Evolutionary conservation across 2,329 filamentous ascomycete genomes (phyloP).

Genomic region (Exophiala lecanii-corni): DNA sequence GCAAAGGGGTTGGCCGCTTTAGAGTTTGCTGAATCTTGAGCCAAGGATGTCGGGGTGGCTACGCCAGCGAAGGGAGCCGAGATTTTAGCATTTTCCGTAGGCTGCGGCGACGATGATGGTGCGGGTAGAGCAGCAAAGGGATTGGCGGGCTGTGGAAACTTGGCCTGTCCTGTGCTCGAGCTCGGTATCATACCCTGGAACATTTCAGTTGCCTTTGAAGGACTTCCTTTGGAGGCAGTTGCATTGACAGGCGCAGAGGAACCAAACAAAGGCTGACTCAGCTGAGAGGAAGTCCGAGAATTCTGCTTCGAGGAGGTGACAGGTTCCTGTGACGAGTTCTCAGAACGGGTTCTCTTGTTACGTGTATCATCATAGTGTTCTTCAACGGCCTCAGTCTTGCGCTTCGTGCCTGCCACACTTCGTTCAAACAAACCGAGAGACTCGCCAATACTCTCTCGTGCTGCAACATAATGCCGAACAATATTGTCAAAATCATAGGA

Average conservation of each 20-base stretch:
- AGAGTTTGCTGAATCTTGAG: no score
- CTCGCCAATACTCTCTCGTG: conserved; percentile 35
- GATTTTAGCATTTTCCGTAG: neutral
- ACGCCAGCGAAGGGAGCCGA: neutral
- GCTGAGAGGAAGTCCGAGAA: no score
- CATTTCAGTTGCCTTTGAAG: neutral
- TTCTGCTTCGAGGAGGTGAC: neutral
- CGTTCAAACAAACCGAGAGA: conserved; percentile 29
- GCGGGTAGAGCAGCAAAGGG: neutral
- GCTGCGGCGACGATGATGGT: neutral
- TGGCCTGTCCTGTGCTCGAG: neutral
- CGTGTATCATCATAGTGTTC: conserved; percentile 16
- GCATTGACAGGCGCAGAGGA: neutral
- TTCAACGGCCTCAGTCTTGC: conserved; percentile 28
- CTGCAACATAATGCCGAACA: conserved; percentile 35
- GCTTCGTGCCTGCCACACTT: conserved; percentile 27
- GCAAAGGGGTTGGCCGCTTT: no score
- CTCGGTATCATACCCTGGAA: neutral
- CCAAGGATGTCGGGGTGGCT: no score
- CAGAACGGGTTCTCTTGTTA: conserved; percentile 27
- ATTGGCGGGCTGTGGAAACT: neutral
- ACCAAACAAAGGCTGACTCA: neutral
- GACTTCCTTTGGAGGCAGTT: neutral
- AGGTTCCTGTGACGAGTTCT: neutral
- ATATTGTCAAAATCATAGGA: conserved; percentile 34